A percentile compares a stretch with the other conserved stretches of the same genome.
These are phyloP conservation scores for Neoboletus subvelutipes DNA, from an alignment of 768 basidiomycete genomes.

Conservation along the genomic window DNA sequence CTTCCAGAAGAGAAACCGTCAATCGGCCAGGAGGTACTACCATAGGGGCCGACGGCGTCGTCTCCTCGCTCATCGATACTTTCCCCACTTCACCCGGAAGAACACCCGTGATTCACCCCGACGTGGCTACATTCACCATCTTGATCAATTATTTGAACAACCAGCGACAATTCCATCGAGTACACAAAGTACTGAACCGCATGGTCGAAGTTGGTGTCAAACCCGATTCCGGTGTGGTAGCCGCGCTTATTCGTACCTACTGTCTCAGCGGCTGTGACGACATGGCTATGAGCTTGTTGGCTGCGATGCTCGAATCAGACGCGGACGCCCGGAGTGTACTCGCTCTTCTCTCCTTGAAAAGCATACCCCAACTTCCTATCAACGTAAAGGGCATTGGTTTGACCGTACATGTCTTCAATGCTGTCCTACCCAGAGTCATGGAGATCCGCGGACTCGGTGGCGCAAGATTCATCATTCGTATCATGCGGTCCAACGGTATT, in stretches of 20 bases:
- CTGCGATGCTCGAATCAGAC: constrained; percentile 41
- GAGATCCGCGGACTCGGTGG: constrained; percentile 47
- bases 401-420: constrained; percentile 57
- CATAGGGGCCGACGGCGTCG: constrained; percentile 33
- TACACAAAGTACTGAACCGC: constrained; percentile 45
- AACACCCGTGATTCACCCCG: constrained; percentile 37
- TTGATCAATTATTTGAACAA: constrained; percentile 56
- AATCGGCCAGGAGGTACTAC: constrained; percentile 22
- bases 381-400: constrained; percentile 33
- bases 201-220: constrained; percentile 45
- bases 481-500: constrained; percentile 56
- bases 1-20: constrained; percentile 25
- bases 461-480: constrained; percentile 45
- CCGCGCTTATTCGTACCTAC: constrained; percentile 59
- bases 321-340: constrained; percentile 24
- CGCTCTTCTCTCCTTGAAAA: constrained; percentile 23
- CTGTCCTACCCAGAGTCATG: constrained; percentile 53
- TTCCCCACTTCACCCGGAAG: neutral
- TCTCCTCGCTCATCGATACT: constrained; percentile 4
- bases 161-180: constrained; percentile 43
- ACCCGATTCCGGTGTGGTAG: constrained; percentile 47
- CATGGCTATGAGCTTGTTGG: constrained; percentile 52
- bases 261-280: constrained; percentile 45
- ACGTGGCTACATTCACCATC: constrained; percentile 60
- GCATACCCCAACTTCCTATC: constrained; percentile 18